A percentile compares a stretch with the other conserved stretches of the same genome.
Evolutionary conservation across 805 yeast genomes (phyloP).

Genomic region (Tetrapisispora phaffii): DNA sequence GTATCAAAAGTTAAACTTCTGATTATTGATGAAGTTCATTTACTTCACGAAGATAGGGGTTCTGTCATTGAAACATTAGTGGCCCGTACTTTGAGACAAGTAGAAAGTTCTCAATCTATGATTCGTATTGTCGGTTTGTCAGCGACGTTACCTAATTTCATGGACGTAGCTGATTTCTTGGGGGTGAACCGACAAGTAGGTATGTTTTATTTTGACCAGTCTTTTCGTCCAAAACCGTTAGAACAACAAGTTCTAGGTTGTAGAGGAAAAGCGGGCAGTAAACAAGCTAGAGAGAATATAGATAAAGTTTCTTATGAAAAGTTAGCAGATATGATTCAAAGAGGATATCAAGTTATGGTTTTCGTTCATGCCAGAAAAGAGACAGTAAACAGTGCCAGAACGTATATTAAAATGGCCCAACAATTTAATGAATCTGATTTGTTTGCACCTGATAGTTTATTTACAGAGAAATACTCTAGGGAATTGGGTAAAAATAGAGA

Average conservation of each 20-base stretch:
- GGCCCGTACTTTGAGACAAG: conserved; percentile 89
- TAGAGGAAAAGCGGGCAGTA: conserved; percentile 72
- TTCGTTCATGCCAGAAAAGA: conserved; percentile 95
- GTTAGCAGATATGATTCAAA: conserved; percentile 50
- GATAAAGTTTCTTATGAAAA: conserved; percentile 73
- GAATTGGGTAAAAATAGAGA: conserved; percentile 67
- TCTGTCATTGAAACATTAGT: conserved; percentile 93
- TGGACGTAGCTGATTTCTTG: conserved; percentile 89
- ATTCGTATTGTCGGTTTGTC: conserved; percentile 89
- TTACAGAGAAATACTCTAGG: conserved; percentile 36
- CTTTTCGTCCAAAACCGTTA: conserved; percentile 89
- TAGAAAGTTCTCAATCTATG: conserved; percentile 88
- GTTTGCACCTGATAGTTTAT: conserved; percentile 27
- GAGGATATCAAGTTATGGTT: conserved; percentile 88
- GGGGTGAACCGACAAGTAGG: conserved; percentile 87
- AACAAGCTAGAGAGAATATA: conserved; percentile 54
- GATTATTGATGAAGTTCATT: conserved; percentile 93
- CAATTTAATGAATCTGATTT: conserved; percentile 42
- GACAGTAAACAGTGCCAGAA: conserved; percentile 72
- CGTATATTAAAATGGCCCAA: conserved; percentile 59
- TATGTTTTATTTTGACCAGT: conserved; percentile 87
- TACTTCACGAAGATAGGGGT: conserved; percentile 95
- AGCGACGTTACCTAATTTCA: conserved; percentile 84
- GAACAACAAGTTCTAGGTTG: conserved; percentile 84
- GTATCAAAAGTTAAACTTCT: conserved; percentile 75